phyloP scores from a whole-genome alignment of 108 stramenopile species.

The Cyclotella kingstonii region DNA sequence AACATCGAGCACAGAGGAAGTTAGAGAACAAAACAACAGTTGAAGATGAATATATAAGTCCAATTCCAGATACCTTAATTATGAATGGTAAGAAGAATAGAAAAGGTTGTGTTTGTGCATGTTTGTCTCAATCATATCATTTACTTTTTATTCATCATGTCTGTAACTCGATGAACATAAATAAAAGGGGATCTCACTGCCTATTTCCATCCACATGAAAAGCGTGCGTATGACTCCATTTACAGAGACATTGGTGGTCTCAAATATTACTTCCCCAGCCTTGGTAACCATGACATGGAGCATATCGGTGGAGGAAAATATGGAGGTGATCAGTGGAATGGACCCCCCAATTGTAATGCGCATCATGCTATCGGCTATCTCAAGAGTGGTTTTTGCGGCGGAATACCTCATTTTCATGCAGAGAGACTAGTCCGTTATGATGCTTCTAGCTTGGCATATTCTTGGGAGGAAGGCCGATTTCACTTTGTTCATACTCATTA shows the following conservation, averaged over 20 bases:
- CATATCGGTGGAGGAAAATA: conserved; percentile 43
- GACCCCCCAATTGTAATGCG: conserved; percentile 43
- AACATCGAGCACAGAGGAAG: conserved; percentile 5
- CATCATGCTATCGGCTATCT: conserved; percentile 42
- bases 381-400: conserved; percentile 35
- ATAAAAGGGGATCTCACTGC: conserved; percentile 42
- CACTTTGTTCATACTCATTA: conserved; percentile 49
- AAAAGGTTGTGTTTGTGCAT: too few relatives aligned
- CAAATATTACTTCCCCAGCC: conserved; percentile 37
- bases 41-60: conserved; percentile 4
- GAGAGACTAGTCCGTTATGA: conserved; percentile 40
- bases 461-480: conserved; percentile 47
- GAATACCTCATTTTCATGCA: conserved; percentile 38
- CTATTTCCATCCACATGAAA: conserved; percentile 49
- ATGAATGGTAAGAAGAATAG: conserved; percentile 56
- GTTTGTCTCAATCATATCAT: background rate
- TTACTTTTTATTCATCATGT: background rate
- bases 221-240: conserved; percentile 39
- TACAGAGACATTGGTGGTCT: conserved; percentile 41
- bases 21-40: background rate
- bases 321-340: conserved; percentile 47
- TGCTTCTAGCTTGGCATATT: conserved; percentile 41
- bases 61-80: conserved; percentile 37
- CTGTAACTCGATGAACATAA: background rate
- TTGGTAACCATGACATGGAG: conserved; percentile 50